A percentile compares a stretch with the other conserved stretches of the same genome.
phyloP scores from a whole-genome alignment of 1,139 yeast genomes.

The Pichia sp. region DNA sequence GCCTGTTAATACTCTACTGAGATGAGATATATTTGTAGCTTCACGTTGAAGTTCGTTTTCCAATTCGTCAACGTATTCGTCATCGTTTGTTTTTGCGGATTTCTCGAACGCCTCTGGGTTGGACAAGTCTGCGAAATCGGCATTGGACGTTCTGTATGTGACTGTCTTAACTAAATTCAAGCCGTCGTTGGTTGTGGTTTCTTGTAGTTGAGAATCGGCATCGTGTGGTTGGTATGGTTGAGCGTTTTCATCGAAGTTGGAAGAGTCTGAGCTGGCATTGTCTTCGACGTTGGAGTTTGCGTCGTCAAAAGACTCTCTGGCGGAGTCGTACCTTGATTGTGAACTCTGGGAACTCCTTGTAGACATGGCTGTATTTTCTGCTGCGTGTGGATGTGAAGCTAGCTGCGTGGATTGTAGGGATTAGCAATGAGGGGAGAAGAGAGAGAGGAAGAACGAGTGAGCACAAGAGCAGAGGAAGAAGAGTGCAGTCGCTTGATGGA shows the following conservation, averaged over 20 bases:
- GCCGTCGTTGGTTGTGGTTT: neutral
- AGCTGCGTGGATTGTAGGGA: neutral
- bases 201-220: neutral
- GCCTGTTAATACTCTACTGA: slow-evolving; percentile 20
- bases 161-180: slow-evolving; percentile 7
- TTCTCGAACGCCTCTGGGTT: slow-evolving; percentile 2
- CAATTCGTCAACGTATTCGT: slow-evolving; percentile 27
- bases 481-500: too few species aligned
- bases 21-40: slow-evolving; percentile 20
- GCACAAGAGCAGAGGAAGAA: too few species aligned
- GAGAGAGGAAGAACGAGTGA: too few species aligned
- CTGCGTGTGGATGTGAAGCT: neutral
- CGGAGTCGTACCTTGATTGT: slow-evolving; percentile 16
- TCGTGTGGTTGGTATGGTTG: neutral
- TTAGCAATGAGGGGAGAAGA: too few species aligned
- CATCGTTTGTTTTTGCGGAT: slow-evolving; percentile 10
- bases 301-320: slow-evolving; percentile 13
- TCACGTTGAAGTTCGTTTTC: slow-evolving; percentile 24
- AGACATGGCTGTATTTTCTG: slow-evolving; percentile 6
- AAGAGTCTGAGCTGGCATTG: neutral
- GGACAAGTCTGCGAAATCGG: slow-evolving; percentile 1
- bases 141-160: slow-evolving; percentile 5
- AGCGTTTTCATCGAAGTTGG: neutral
- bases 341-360: slow-evolving; percentile 14
- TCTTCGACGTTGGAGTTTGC: neutral